phyloP scores from a whole-genome alignment of 1,284 basidiomycete species.

The Trichosporon asahii region DNA sequence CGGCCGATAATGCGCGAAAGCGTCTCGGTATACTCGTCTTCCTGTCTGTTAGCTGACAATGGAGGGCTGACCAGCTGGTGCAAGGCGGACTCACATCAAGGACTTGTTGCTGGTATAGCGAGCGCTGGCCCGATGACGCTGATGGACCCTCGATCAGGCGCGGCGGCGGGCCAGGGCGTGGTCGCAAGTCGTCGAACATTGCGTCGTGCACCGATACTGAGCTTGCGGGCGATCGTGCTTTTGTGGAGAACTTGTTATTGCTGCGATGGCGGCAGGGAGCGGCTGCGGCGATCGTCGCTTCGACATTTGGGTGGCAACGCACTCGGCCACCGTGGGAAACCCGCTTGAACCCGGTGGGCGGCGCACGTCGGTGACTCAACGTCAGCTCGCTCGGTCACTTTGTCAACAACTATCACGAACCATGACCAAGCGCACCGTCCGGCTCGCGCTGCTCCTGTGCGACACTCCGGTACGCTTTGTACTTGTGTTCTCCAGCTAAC shows the following conservation, averaged over 20 bases:
- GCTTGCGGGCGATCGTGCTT: no score
- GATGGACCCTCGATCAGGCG: constrained; percentile 36
- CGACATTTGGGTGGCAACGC: constrained; percentile 13
- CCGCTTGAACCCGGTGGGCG: not conserved
- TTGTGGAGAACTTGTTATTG: not conserved
- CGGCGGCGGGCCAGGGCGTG: constrained; percentile 34
- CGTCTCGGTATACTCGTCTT: constrained; percentile 90
- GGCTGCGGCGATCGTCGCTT: not conserved
- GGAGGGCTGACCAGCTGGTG: no score
- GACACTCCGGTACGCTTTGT: constrained; percentile 40
- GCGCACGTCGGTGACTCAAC: not conserved
- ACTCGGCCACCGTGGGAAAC: not conserved
- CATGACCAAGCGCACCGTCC: constrained; percentile 32
- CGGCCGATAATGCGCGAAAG: constrained; percentile 92
- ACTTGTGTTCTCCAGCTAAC: constrained; percentile 26
- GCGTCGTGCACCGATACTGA: no score
- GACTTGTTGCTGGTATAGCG: constrained; percentile 45
- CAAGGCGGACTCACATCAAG: constrained; percentile 46
- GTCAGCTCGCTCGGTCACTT: not conserved
- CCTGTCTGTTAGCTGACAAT: constrained; percentile 49
- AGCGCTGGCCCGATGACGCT: constrained; percentile 31
- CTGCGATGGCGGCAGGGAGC: not conserved
- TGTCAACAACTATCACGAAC: not conserved
- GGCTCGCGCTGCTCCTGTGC: constrained; percentile 48
- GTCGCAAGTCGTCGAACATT: constrained; percentile 29